These are phyloP conservation scores for Cyberlindnera bimundalis DNA, from an alignment of 805 yeast species.

Conservation along the genomic window DNA sequence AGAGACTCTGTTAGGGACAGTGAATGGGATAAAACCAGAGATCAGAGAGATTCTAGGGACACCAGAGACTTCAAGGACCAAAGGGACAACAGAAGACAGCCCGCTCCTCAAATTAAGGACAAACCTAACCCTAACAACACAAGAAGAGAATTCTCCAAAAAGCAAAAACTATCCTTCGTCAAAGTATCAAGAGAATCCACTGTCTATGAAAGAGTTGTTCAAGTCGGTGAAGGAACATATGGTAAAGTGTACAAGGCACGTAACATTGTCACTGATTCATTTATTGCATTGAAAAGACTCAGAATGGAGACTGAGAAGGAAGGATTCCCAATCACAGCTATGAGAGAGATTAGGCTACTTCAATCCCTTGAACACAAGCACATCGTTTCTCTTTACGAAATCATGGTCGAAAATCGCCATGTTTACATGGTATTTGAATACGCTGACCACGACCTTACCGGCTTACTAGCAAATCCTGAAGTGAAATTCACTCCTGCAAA, in stretches of 20 bases:
- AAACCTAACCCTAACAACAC: too few relatives aligned
- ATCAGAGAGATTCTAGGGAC: slow-evolving; percentile 6
- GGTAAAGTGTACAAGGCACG: slow-evolving; percentile 92
- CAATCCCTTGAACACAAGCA: slow-evolving; percentile 82
- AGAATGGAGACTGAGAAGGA: slow-evolving; percentile 86
- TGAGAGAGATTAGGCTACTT: slow-evolving; percentile 82
- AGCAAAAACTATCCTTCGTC: slow-evolving; percentile 18
- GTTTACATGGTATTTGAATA: slow-evolving; percentile 92
- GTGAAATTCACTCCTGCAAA: slow-evolving; percentile 59
- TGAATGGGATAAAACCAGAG: not conserved
- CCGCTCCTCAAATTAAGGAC: slow-evolving; percentile 1
- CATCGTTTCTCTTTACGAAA: slow-evolving; percentile 78
- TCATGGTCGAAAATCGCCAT: slow-evolving; percentile 74
- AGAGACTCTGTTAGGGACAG: slow-evolving; percentile 5
- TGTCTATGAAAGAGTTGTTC: slow-evolving; percentile 65
- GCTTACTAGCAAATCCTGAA: slow-evolving; percentile 74
- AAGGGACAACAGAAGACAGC: slow-evolving; percentile 2
- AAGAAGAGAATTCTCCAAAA: not conserved
- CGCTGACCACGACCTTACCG: slow-evolving; percentile 90
- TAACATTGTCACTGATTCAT: slow-evolving; percentile 60
- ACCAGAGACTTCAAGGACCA: slow-evolving; percentile 5
- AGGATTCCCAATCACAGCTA: slow-evolving; percentile 95
- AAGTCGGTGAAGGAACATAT: slow-evolving; percentile 99
- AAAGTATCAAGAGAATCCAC: slow-evolving; percentile 25
- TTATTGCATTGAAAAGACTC: slow-evolving; percentile 84